These are phyloP conservation scores for Rhodotorula kratochvilovae DNA, from an alignment of 768 basidiomycete genomes.

Conservation along the genomic window DNA sequence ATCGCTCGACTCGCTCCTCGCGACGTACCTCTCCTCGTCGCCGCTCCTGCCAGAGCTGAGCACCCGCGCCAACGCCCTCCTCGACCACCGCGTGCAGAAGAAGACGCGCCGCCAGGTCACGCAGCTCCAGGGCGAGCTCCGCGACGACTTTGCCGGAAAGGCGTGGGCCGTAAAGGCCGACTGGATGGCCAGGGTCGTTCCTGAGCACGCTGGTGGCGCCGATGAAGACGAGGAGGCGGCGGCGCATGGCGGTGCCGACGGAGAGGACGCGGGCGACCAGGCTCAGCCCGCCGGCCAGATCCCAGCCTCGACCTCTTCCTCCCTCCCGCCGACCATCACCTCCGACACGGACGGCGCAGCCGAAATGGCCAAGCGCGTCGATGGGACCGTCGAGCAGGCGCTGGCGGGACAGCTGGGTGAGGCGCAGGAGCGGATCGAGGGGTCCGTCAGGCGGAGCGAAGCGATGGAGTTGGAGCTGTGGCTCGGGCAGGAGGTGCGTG, in stretches of 20 bases:
- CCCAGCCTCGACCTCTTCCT: background rate
- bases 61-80: background rate
- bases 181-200: slow-evolving; percentile 18
- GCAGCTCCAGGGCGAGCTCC: slow-evolving; percentile 16
- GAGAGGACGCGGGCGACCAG: background rate
- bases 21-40: background rate
- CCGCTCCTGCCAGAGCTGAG: background rate
- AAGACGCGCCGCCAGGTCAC: background rate
- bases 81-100: background rate
- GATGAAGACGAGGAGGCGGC: background rate
- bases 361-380: slow-evolving; percentile 4
- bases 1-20: slow-evolving; percentile 1
- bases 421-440: background rate
- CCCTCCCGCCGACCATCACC: slow-evolving; percentile 10
- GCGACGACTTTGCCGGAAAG: background rate
- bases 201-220: background rate
- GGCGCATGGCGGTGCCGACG: background rate
- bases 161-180: slow-evolving; percentile 13
- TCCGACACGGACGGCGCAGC: slow-evolving; percentile 18
- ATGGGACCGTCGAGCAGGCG: background rate
- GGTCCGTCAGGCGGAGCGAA: background rate
- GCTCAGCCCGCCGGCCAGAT: background rate
- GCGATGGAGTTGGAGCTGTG: slow-evolving; percentile 22
- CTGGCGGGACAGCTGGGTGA: background rate
- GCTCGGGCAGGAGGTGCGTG: slow-evolving; percentile 12